These are phyloP conservation scores for Barbatosphaeria neglecta DNA, from an alignment of 495 filamentous ascomycete species.

Conservation along the genomic window DNA sequence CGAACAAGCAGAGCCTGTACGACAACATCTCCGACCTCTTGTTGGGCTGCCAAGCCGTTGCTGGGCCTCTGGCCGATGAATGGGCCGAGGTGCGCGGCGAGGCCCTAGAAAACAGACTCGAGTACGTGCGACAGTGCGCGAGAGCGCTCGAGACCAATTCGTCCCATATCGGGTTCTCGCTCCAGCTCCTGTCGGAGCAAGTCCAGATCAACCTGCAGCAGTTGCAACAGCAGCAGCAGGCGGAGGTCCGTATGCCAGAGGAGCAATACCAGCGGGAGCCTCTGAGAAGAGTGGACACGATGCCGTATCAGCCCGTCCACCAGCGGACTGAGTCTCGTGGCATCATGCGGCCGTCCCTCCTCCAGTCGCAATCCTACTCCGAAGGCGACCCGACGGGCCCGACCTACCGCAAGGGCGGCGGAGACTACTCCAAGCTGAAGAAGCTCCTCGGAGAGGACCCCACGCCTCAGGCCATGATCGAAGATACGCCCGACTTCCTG, in stretches of 20 bases:
- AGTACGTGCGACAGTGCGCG: conserved; percentile 60
- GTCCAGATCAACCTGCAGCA: conserved; percentile 40
- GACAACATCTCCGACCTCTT: conserved; percentile 86
- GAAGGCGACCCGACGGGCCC: conserved; percentile 48
- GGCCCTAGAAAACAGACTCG: conserved; percentile 79
- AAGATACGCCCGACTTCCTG: conserved; percentile 74
- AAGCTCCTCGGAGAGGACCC: conserved; percentile 80
- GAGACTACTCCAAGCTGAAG: conserved; percentile 73
- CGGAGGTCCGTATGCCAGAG: conserved; percentile 24
- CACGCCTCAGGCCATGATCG: conserved; percentile 45
- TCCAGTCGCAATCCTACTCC: conserved; percentile 53
- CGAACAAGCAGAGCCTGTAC: conserved; percentile 84
- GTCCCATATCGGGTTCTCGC: conserved; percentile 75
- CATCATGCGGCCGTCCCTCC: conserved; percentile 21
- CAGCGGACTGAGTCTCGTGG: conserved; percentile 36
- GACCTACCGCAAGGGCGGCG: conserved; percentile 46
- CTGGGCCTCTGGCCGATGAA: conserved; percentile 83
- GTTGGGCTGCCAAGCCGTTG: conserved; percentile 72
- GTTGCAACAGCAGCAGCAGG: conserved; percentile 28
- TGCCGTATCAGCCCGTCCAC: conserved; percentile 34
- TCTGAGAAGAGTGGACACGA: conserved; percentile 30
- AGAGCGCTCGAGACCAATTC: conserved; percentile 75
- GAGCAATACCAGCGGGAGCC: conserved; percentile 24
- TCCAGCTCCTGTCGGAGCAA: conserved; percentile 76
- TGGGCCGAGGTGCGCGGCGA: conserved; percentile 88